phyloP scores from a whole-genome alignment of 768 basidiomycete species.

The Agrocybe pediades region DNA sequence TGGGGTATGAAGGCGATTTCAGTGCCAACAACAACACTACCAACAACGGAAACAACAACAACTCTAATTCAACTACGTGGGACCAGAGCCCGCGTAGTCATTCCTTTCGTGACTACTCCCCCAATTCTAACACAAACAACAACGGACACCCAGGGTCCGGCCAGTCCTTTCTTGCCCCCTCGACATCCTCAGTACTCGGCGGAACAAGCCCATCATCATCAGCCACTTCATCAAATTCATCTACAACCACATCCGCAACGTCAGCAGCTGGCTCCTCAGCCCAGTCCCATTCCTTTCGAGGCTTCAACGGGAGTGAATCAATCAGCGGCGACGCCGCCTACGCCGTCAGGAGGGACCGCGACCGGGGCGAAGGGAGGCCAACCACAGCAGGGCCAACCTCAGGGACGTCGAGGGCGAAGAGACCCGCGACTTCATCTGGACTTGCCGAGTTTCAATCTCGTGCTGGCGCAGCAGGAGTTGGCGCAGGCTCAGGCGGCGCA shows the following conservation, averaged over 20 bases:
- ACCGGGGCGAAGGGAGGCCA: conserved; percentile 13
- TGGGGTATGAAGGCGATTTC: conserved; percentile 63
- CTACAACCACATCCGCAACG: conserved; percentile 21
- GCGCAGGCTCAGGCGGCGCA: too few species aligned
- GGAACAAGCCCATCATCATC: too few species aligned
- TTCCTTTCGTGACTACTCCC: conserved; percentile 83
- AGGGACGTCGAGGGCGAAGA: too few species aligned
- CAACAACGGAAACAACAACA: too few species aligned
- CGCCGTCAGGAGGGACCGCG: conserved; percentile 39
- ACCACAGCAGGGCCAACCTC: conserved; percentile 26
- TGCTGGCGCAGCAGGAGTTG: too few species aligned
- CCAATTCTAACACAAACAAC: too few species aligned
- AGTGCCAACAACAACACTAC: too few species aligned
- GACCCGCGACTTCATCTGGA: conserved; percentile 55
- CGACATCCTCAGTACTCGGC: too few species aligned
- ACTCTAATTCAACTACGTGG: conserved; percentile 3
- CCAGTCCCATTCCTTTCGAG: conserved; percentile 68
- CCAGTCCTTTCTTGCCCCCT: conserved; percentile 74
- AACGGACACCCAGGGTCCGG: too few species aligned
- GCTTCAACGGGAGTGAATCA: conserved; percentile 16
- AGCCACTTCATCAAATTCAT: too few species aligned
- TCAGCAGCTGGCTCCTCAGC: conserved; percentile 33
- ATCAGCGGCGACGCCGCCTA: conserved; percentile 34
- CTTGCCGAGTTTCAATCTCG: conserved; percentile 30
- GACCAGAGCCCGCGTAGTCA: conserved; percentile 28